Percentiles rank a stretch among this genome's conserved stretches.
phyloP scores from a whole-genome alignment of 129 eudicot species.

The Scalesia atractyloides region DNA sequence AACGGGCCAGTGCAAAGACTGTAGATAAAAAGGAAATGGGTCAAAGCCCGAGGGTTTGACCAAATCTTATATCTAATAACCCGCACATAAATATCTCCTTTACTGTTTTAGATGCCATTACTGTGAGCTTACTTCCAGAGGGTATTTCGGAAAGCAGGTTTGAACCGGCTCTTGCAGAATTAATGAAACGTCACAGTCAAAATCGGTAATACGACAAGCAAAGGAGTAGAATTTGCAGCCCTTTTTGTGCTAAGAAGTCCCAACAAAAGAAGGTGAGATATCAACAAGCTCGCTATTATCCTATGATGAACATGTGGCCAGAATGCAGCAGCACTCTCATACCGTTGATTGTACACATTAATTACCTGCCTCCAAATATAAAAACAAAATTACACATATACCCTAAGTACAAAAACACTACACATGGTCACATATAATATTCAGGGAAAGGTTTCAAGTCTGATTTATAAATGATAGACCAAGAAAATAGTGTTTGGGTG shows the following conservation, averaged over 20 bases:
- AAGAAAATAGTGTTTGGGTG: conserved; percentile 5
- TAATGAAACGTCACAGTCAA: conserved; percentile 72
- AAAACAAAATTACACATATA: conserved; percentile 8
- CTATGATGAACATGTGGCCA: conserved; percentile 98
- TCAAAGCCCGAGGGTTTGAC: neutral
- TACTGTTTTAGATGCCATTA: neutral
- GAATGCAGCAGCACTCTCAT: conserved; percentile 88
- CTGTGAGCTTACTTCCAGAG: conserved; percentile 68
- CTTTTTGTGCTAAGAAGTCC: conserved; percentile 86
- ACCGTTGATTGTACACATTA: conserved; percentile 84
- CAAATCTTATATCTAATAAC: neutral
- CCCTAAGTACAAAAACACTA: neutral
- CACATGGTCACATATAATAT: neutral
- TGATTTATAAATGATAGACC: neutral
- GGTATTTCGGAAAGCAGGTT: conserved; percentile 88
- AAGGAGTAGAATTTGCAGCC: conserved; percentile 87
- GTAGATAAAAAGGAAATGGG: neutral
- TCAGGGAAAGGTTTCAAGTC: neutral
- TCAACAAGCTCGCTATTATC: conserved; percentile 79
- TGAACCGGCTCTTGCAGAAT: conserved; percentile 86
- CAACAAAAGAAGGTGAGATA: conserved; percentile 83
- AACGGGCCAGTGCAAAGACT: neutral
- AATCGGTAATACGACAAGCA: conserved; percentile 63
- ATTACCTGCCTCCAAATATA: conserved; percentile 49
- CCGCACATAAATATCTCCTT: neutral